Conservation (phyloP, 495 filamentous ascomycete genomes). For the Aspergillus biplanus region DNA sequence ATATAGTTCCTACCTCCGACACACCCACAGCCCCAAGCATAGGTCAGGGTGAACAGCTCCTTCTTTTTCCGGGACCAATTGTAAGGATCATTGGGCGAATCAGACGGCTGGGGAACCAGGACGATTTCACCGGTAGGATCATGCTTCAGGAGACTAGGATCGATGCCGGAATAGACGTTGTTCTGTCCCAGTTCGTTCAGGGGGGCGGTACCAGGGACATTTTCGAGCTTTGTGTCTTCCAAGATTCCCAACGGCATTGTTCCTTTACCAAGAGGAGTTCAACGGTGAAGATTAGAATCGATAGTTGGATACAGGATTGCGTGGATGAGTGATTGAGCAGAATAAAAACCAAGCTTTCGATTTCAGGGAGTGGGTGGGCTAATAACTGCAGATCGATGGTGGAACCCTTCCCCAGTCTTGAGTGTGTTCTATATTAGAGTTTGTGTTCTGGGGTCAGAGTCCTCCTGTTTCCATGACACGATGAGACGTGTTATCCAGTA, state of each 20-base stretch:
- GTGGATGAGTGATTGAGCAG: too few relatives aligned
- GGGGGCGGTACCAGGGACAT: conserved; percentile 63
- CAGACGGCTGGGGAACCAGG: conserved; percentile 50
- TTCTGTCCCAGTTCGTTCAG: conserved; percentile 29
- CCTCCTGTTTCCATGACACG: too few relatives aligned
- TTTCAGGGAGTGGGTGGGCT: neutral
- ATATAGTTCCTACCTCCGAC: conserved; percentile 37
- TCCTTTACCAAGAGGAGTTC: neutral
- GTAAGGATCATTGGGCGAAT: conserved; percentile 52
- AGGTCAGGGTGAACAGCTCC: conserved; percentile 40
- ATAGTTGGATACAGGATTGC: too few relatives aligned
- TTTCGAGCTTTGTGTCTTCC: conserved; percentile 60
- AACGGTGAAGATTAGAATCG: too few relatives aligned
- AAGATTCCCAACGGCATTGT: conserved; percentile 76
- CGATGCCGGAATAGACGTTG: conserved; percentile 34
- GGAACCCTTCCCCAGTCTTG: neutral
- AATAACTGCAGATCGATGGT: neutral
- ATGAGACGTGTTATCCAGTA: too few relatives aligned
- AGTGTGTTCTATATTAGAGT: neutral
- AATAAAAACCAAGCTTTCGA: neutral
- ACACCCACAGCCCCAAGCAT: conserved; percentile 42
- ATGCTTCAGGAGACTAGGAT: conserved; percentile 45
- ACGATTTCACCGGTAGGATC: conserved; percentile 47
- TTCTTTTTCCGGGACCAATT: conserved; percentile 53
- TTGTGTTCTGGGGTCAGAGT: neutral